These are phyloP conservation scores for Ampelomyces quisqualis DNA, from an alignment of 2,329 filamentous ascomycete genomes.

Conservation along the genomic window DNA sequence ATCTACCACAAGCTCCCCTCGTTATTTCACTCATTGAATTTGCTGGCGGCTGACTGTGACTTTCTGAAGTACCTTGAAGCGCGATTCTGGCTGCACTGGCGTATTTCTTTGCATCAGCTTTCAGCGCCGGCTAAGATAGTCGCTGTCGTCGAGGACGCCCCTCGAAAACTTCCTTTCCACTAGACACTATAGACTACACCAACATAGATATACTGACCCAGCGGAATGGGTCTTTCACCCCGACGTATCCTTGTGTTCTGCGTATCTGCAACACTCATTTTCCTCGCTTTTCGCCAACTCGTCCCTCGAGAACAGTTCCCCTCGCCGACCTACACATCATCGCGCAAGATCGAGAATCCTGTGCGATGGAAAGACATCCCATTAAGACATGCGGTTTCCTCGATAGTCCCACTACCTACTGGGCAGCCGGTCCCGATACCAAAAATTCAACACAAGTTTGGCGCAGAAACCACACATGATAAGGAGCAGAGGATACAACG, in stretches of 20 bases:
- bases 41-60: background rate
- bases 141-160: background rate
- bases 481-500: constrained; percentile 35
- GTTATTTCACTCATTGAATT: background rate
- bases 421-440: constrained; percentile 35
- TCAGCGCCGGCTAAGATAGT: too few relatives aligned
- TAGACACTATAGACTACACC: constrained; percentile 1
- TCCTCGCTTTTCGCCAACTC: constrained; percentile 37
- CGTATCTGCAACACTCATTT: constrained; percentile 27
- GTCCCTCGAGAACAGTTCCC: constrained; percentile 18
- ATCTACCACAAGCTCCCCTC: background rate
- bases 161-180: background rate
- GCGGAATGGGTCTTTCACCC: constrained; percentile 29
- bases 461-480: constrained; percentile 37
- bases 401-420: constrained; percentile 35
- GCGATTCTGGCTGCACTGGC: too few relatives aligned
- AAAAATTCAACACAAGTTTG: constrained; percentile 42
- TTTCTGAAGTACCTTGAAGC: too few relatives aligned
- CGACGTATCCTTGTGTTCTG: constrained; percentile 36
- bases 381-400: constrained; percentile 34
- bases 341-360: constrained; percentile 28
- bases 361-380: constrained; percentile 40
- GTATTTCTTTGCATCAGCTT: too few relatives aligned
- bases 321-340: constrained; percentile 26
- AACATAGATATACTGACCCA: constrained; percentile 1